These are phyloP conservation scores for Ascocoryne sarcoides DNA, from an alignment of 2,329 filamentous ascomycete species.

Conservation along the genomic window DNA sequence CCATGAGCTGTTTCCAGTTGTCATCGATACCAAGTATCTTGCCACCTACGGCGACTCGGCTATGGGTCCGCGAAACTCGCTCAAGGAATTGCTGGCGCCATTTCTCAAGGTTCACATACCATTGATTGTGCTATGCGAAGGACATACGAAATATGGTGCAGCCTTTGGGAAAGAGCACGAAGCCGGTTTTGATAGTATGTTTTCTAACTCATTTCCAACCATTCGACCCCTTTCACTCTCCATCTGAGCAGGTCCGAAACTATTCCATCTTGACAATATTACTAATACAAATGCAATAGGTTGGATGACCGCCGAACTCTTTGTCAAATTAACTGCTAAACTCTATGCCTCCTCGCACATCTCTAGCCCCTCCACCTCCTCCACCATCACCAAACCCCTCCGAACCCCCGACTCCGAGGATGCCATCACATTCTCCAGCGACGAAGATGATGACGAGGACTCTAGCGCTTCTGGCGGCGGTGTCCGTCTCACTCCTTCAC, in stretches of 20 bases:
- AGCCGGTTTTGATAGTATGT: slow-evolving; percentile 51
- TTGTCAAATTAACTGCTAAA: slow-evolving; percentile 28
- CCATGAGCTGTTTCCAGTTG: slow-evolving; percentile 37
- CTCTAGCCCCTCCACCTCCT: slow-evolving; percentile 1
- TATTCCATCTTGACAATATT: not conserved
- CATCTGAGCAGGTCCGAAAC: no score
- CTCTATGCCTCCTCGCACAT: slow-evolving; percentile 13
- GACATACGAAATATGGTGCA: slow-evolving; percentile 26
- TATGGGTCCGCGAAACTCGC: slow-evolving; percentile 36
- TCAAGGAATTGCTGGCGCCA: slow-evolving; percentile 39
- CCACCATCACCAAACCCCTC: not conserved
- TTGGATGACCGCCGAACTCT: slow-evolving; percentile 36
- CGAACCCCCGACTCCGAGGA: not conserved
- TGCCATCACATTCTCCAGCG: slow-evolving; percentile 1
- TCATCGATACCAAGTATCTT: slow-evolving; percentile 55
- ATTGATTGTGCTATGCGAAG: slow-evolving; percentile 30
- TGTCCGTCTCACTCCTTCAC: not conserved
- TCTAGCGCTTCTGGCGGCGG: not conserved
- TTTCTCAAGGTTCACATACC: slow-evolving; percentile 35
- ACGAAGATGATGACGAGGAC: slow-evolving; percentile 3
- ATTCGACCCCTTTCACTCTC: not conserved
- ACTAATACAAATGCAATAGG: no score
- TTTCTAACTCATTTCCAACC: slow-evolving; percentile 1
- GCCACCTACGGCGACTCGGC: slow-evolving; percentile 28
- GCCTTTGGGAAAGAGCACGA: slow-evolving; percentile 35